These are phyloP conservation scores for Basipetospora sp. DNA, from an alignment of 2,329 filamentous ascomycete species.

Conservation along the genomic window DNA sequence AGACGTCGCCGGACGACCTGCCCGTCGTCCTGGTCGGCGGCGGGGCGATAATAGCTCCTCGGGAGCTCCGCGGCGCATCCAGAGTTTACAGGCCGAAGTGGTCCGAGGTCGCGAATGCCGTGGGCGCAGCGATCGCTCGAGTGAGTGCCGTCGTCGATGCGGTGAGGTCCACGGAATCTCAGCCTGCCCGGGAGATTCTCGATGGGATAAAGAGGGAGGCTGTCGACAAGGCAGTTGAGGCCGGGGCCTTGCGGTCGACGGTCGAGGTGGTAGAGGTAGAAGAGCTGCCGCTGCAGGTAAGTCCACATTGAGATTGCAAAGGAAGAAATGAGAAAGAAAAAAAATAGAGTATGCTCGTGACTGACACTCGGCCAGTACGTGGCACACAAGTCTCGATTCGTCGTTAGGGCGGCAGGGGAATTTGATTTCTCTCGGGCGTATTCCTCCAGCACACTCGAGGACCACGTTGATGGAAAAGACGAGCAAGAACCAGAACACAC, in stretches of 20 bases:
- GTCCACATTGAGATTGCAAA: too few relatives aligned
- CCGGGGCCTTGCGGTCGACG: slow-evolving; percentile 27
- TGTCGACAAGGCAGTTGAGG: slow-evolving; percentile 7
- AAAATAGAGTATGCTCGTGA: too few relatives aligned
- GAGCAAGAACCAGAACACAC: not conserved
- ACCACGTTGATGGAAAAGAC: not conserved
- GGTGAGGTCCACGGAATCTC: slow-evolving; percentile 31
- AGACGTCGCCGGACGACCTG: slow-evolving; percentile 43
- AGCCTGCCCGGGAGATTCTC: slow-evolving; percentile 23
- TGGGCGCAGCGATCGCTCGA: slow-evolving; percentile 47
- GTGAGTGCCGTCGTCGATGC: slow-evolving; percentile 41
- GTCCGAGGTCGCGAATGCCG: slow-evolving; percentile 48
- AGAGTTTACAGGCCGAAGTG: slow-evolving; percentile 40
- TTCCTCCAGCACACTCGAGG: slow-evolving; percentile 5
- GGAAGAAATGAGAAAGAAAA: too few relatives aligned
- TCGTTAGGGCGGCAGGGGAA: slow-evolving; percentile 45
- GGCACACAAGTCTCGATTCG: slow-evolving; percentile 38
- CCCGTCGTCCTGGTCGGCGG: slow-evolving; percentile 50
- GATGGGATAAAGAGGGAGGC: slow-evolving; percentile 26
- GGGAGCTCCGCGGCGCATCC: slow-evolving; percentile 39
- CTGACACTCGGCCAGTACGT: too few relatives aligned
- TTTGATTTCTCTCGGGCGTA: slow-evolving; percentile 25
- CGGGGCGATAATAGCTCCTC: slow-evolving; percentile 43
- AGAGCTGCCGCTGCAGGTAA: slow-evolving; percentile 29
- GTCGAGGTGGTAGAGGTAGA: slow-evolving; percentile 38